These are phyloP conservation scores for Pyricularia pennisetigena DNA, from an alignment of 2,329 filamentous ascomycete species.

Conservation along the genomic window DNA sequence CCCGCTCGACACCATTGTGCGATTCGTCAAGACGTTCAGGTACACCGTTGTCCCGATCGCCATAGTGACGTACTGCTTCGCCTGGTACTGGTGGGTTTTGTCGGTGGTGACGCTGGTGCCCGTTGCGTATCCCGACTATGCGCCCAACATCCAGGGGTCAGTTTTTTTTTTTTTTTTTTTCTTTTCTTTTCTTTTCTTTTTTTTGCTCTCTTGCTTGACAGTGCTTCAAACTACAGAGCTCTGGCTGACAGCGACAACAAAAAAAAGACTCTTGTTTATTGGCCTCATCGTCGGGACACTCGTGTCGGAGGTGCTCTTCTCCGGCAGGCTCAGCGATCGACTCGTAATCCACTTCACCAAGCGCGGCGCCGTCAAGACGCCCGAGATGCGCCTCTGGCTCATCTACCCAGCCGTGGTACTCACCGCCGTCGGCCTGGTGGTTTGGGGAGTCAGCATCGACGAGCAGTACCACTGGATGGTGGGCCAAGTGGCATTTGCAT, in stretches of 20 bases:
- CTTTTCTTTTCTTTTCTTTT: constrained; percentile 16
- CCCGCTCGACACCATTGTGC: constrained; percentile 19
- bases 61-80: constrained; percentile 38
- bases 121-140: constrained; percentile 28
- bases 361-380: constrained; percentile 26
- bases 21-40: constrained; percentile 31
- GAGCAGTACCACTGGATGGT: constrained; percentile 44
- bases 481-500: constrained; percentile 43
- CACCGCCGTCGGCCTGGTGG: constrained; percentile 35
- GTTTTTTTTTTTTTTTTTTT: neutral
- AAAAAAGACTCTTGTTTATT: constrained; percentile 30
- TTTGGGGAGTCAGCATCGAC: constrained; percentile 47
- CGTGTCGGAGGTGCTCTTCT: constrained; percentile 38
- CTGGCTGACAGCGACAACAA: neutral
- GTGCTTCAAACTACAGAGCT: constrained; percentile 2
- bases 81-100: constrained; percentile 47
- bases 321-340: constrained; percentile 40
- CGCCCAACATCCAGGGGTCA: constrained; percentile 8
- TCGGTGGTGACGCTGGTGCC: constrained; percentile 43
- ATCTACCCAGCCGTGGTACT: constrained; percentile 40
- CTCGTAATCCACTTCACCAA: constrained; percentile 35
- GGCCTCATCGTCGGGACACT: constrained; percentile 43
- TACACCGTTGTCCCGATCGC: constrained; percentile 33
- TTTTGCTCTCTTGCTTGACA: too few relatives aligned
- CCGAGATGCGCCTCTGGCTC: constrained; percentile 48